Evolutionary conservation across 495 filamentous ascomycete genomes (phyloP).

Genomic region (Durotheca rogersii): DNA sequence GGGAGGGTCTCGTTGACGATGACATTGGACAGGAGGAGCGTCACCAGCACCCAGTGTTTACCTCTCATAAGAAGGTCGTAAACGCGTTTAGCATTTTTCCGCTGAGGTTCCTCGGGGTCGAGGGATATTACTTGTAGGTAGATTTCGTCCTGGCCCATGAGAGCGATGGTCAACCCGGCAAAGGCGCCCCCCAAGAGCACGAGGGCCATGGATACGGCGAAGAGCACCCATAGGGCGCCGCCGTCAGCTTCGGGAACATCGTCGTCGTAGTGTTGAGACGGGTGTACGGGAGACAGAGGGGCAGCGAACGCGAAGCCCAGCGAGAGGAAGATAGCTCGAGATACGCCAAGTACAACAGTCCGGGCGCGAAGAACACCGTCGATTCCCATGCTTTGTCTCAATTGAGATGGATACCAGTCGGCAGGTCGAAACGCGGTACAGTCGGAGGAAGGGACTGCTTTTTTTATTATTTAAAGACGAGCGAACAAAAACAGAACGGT

Average conservation of each 20-base stretch:
- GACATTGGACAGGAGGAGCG: constrained; percentile 89
- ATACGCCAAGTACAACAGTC: constrained; percentile 41
- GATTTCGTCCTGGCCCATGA: constrained; percentile 91
- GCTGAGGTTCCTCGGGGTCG: constrained; percentile 62
- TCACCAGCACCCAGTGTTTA: constrained; percentile 99
- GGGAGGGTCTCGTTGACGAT: constrained; percentile 98
- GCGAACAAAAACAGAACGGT: too few relatives aligned
- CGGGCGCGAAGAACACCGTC: constrained; percentile 42
- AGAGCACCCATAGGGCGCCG: constrained; percentile 47
- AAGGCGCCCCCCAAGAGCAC: constrained; percentile 92
- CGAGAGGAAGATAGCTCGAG: constrained; percentile 41
- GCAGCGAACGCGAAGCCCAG: constrained; percentile 40
- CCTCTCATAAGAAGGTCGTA: constrained; percentile 78
- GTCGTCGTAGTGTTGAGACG: constrained; percentile 32
- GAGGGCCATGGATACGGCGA: constrained; percentile 52
- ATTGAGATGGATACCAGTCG: not conserved
- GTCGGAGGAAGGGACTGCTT: not conserved
- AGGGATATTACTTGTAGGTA: constrained; percentile 97
- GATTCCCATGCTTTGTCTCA: constrained; percentile 23
- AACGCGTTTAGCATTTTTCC: constrained; percentile 79
- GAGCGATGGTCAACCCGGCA: constrained; percentile 90
- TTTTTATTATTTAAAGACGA: too few relatives aligned
- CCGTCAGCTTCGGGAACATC: constrained; percentile 42
- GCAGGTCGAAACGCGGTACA: not conserved
- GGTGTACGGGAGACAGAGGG: constrained; percentile 22